A percentile compares a stretch with the other conserved stretches of the same genome.
phyloP scores from a whole-genome alignment of 2,329 filamentous ascomycete genomes.

The Cladorrhinum sp. region DNA sequence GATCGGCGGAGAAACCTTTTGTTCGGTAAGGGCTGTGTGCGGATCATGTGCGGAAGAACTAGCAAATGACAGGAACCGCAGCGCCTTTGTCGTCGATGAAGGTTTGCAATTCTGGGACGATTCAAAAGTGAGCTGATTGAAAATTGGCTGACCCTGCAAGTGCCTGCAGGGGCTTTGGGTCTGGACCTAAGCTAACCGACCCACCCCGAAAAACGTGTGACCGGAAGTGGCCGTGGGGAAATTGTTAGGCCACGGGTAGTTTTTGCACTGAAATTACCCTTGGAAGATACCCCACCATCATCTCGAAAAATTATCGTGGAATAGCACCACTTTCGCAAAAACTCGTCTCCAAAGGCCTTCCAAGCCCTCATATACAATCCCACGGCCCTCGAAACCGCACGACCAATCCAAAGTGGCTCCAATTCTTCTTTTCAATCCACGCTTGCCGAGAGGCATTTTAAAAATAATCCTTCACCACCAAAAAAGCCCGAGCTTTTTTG shows the following conservation, averaged over 20 bases:
- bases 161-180: background rate
- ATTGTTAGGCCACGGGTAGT: slow-evolving; percentile 21
- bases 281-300: slow-evolving; percentile 1
- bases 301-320: slow-evolving; percentile 27
- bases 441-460: background rate
- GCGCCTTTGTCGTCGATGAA: background rate
- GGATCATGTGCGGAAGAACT: background rate
- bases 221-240: slow-evolving; percentile 21
- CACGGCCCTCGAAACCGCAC: background rate
- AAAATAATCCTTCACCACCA: background rate
- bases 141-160: slow-evolving; percentile 17
- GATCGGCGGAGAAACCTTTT: background rate
- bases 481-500: background rate
- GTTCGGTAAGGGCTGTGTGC: background rate
- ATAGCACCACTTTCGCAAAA: slow-evolving; percentile 2
- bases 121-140: background rate
- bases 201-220: slow-evolving; percentile 24
- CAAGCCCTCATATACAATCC: background rate
- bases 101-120: slow-evolving; percentile 5
- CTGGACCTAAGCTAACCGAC: slow-evolving; percentile 9
- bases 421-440: background rate
- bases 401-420: background rate
- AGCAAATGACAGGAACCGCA: background rate
- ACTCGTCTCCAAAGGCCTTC: background rate
- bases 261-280: background rate